Conservation (phyloP, 352 stramenopile genomes). For the Pythium aristosporum region DNA sequence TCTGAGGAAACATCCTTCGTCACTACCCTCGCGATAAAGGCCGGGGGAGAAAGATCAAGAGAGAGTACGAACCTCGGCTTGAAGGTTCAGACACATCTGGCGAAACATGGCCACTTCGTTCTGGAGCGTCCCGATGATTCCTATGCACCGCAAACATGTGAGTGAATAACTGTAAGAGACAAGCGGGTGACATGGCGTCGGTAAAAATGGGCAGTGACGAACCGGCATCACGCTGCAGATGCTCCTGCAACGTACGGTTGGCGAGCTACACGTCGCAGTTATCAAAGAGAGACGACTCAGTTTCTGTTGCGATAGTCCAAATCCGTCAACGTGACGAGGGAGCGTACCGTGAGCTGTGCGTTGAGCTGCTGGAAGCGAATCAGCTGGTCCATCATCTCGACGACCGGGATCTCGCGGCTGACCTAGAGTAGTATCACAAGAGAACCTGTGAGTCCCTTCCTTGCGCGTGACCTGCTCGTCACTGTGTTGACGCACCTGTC, state of each 20-base stretch:
- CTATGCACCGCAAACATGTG: slow-evolving; percentile 16
- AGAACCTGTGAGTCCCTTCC: not conserved
- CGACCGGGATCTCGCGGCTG: slow-evolving; percentile 69
- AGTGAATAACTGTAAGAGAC: not conserved
- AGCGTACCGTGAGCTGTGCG: slow-evolving; percentile 60
- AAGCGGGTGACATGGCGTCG: not conserved
- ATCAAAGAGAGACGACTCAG: not conserved
- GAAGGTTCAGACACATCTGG: slow-evolving; percentile 80
- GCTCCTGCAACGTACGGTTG: slow-evolving; percentile 71
- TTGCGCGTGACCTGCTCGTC: not conserved
- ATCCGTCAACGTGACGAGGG: not conserved
- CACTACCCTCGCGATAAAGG: not conserved
- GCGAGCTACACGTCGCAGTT: slow-evolving; percentile 32
- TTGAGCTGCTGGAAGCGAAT: slow-evolving; percentile 70
- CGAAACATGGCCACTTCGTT: slow-evolving; percentile 83
- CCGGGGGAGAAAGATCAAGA: not conserved
- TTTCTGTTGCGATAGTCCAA: not conserved
- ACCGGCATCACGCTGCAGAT: slow-evolving; percentile 60
- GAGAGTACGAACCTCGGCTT: slow-evolving; percentile 51
- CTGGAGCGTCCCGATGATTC: slow-evolving; percentile 63
- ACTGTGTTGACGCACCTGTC: slow-evolving; percentile 29
- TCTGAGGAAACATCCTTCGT: not conserved
- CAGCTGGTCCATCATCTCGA: slow-evolving; percentile 81
- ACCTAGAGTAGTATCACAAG: slow-evolving; percentile 30
- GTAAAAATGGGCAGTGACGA: slow-evolving; percentile 17